phyloP scores from a whole-genome alignment of 2,329 filamentous ascomycete species.

The Domatiomyces catenatus region DNA sequence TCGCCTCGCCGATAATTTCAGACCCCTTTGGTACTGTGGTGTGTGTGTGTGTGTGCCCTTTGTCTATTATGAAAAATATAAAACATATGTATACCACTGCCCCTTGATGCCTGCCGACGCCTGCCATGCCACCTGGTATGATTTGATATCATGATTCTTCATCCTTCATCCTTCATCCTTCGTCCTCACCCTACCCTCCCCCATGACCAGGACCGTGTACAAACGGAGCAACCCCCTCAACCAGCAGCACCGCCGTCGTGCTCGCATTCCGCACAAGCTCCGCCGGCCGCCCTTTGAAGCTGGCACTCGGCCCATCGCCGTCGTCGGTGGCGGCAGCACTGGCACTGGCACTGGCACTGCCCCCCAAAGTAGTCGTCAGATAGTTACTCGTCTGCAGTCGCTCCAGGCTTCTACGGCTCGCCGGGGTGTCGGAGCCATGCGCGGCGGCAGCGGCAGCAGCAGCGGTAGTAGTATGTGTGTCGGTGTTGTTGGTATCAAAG shows the following conservation, averaged over 20 bases:
- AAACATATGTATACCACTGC: too few relatives aligned
- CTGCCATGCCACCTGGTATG: too few relatives aligned
- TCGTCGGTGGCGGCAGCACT: neutral
- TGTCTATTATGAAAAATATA: too few relatives aligned
- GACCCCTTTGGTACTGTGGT: too few relatives aligned
- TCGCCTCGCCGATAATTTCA: too few relatives aligned
- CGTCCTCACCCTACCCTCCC: neutral
- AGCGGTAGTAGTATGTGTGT: neutral
- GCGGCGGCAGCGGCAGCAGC: neutral
- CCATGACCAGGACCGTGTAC: slow-evolving; percentile 3
- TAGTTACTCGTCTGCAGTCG: slow-evolving; percentile 4
- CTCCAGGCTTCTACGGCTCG: slow-evolving; percentile 14
- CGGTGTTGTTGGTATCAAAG: neutral
- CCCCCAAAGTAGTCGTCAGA: too few relatives aligned
- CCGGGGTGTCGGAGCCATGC: slow-evolving; percentile 12
- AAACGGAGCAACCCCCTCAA: slow-evolving; percentile 12
- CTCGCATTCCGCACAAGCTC: slow-evolving; percentile 11
- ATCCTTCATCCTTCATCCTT: neutral
- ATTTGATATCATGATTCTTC: too few relatives aligned
- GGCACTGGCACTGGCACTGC: too few relatives aligned
- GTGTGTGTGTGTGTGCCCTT: too few relatives aligned
- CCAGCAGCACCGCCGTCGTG: slow-evolving; percentile 12
- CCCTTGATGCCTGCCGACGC: too few relatives aligned
- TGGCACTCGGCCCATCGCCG: slow-evolving; percentile 11
- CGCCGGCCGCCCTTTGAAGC: slow-evolving; percentile 9